These are phyloP conservation scores for Catenaria anguillulae DNA, from an alignment of 371 early-diverging fungal species.

Conservation along the genomic window DNA sequence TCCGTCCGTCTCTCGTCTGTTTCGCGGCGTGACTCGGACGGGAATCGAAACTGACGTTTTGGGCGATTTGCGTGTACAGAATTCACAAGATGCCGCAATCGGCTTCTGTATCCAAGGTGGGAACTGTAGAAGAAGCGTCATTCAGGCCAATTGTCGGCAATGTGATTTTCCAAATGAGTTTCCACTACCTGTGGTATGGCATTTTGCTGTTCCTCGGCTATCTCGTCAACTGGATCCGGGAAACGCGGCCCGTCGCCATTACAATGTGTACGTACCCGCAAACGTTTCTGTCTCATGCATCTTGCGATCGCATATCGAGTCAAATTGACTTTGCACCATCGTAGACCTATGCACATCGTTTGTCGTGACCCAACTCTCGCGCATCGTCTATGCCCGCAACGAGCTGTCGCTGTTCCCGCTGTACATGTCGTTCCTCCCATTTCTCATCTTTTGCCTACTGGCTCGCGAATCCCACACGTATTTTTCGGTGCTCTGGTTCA, in stretches of 20 bases:
- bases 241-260: conserved; percentile 3
- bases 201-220: conserved; percentile 2
- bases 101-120: not conserved
- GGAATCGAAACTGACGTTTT: too few species aligned
- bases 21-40: too few species aligned
- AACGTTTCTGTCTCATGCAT: not conserved
- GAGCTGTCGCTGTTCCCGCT: conserved; percentile 6
- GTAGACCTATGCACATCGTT: conserved; percentile 7
- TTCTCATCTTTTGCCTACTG: conserved; percentile 7
- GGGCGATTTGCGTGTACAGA: too few species aligned
- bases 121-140: not conserved
- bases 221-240: not conserved
- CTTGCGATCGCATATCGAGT: not conserved
- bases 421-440: conserved; percentile 10
- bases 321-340: too few species aligned
- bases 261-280: not conserved
- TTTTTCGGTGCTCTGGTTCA: conserved; percentile 11
- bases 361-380: not conserved
- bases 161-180: conserved; percentile 1
- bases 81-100: not conserved
- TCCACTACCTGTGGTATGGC: conserved; percentile 10
- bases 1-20: too few species aligned
- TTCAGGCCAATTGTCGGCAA: conserved; percentile 8
- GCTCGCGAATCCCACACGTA: conserved; percentile 9
- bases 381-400: conserved; percentile 4